These are phyloP conservation scores for Fusarium luffae DNA, from an alignment of 2,329 filamentous ascomycete species.

Conservation along the genomic window DNA sequence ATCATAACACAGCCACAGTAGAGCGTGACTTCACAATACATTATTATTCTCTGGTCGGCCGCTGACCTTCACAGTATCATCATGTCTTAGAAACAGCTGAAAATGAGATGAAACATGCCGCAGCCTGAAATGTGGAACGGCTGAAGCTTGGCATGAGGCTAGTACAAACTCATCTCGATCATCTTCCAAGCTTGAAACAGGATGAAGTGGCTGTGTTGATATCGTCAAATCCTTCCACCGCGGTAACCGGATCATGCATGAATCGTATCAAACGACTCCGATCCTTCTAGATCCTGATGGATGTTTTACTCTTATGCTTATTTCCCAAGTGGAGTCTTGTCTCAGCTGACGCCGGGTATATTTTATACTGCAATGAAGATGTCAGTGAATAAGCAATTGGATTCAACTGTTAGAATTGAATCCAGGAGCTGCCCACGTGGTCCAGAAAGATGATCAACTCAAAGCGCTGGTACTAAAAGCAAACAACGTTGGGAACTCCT, in stretches of 20 bases:
- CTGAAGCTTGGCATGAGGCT: not conserved
- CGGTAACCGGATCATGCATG: not conserved
- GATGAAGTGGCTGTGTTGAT: not conserved
- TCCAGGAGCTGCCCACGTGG: too few species aligned
- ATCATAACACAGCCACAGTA: not conserved
- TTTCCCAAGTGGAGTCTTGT: not conserved
- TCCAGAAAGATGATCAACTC: too few species aligned
- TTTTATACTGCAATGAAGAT: too few species aligned
- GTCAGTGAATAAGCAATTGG: too few species aligned
- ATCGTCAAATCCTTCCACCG: not conserved
- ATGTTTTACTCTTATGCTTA: not conserved
- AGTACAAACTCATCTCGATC: not conserved
- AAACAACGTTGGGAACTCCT: not conserved
- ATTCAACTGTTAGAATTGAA: too few species aligned
- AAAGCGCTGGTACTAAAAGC: too few species aligned
- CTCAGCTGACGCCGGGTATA: not conserved
- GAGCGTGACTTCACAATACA: not conserved
- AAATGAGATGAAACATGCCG: not conserved
- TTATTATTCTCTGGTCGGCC: not conserved
- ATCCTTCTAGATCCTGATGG: conserved; percentile 1
- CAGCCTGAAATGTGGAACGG: not conserved
- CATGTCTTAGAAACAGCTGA: not conserved
- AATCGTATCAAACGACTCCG: not conserved
- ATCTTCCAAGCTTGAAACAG: not conserved
- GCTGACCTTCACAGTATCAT: not conserved